Evolutionary conservation across 140 eudicot species (phyloP).

Genomic region (Cichorium intybus): DNA sequence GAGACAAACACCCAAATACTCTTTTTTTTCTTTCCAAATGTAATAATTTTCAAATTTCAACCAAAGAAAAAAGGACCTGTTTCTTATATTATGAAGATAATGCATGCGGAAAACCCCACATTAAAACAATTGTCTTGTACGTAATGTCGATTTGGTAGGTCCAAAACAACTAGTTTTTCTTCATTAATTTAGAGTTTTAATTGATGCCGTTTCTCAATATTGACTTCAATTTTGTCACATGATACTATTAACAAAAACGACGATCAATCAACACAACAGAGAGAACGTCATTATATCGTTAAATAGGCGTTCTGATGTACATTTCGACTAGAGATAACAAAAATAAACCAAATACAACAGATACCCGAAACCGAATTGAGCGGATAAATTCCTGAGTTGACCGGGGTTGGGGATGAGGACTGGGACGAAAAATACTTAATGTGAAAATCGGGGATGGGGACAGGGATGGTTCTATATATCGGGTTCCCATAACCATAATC

Average conservation of each 20-base stretch:
- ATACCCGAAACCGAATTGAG: too few species aligned
- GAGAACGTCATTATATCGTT: constrained; percentile 1
- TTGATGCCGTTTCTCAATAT: not conserved
- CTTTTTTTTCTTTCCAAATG: not conserved
- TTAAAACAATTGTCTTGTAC: constrained; percentile 9
- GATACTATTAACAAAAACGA: not conserved
- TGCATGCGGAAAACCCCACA: not conserved
- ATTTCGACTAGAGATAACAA: too few species aligned
- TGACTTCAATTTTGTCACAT: constrained; percentile 9
- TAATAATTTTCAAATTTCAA: not conserved
- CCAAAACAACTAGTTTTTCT: constrained; percentile 8
- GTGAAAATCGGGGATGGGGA: too few species aligned
- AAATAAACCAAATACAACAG: too few species aligned
- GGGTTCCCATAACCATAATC: too few species aligned
- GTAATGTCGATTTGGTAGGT: constrained; percentile 23
- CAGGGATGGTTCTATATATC: too few species aligned
- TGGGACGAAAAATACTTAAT: too few species aligned
- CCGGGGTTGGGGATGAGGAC: too few species aligned
- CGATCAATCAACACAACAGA: not conserved
- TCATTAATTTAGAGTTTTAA: not conserved
- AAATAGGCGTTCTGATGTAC: too few species aligned
- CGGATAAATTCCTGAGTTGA: too few species aligned
- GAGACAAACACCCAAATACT: not conserved
- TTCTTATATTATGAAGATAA: not conserved
- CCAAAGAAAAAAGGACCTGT: not conserved